These are phyloP conservation scores for Flaveria floridana DNA, from an alignment of 140 eudicot genomes.

Conservation along the genomic window DNA sequence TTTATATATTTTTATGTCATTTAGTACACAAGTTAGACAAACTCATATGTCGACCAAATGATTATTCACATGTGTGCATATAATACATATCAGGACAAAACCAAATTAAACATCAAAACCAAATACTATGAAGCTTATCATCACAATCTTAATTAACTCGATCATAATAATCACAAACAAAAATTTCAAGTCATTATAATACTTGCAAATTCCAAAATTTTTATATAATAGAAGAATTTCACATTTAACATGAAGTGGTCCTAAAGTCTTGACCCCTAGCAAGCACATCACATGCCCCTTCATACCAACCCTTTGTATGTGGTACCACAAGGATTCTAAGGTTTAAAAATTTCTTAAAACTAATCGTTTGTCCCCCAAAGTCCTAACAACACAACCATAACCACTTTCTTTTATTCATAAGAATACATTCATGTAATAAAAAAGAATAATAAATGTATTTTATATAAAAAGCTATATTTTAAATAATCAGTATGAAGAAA, in stretches of 20 bases:
- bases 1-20: background rate
- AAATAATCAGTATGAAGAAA: constrained; percentile 7
- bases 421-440: constrained; percentile 7
- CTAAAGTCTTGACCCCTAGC: constrained; percentile 30
- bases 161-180: background rate
- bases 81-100: background rate
- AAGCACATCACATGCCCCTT: constrained; percentile 62
- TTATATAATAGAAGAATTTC: background rate
- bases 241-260: constrained; percentile 37
- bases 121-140: background rate
- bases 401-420: constrained; percentile 42
- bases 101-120: background rate
- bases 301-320: constrained; percentile 38
- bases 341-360: constrained; percentile 38
- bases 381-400: constrained; percentile 59
- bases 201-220: background rate
- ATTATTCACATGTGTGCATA: background rate
- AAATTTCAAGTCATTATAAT: background rate
- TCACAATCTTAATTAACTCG: background rate
- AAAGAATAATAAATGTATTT: background rate
- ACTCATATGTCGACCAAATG: background rate
- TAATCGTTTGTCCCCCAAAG: constrained; percentile 66
- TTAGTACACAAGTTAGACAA: background rate
- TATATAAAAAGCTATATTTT: background rate
- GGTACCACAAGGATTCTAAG: constrained; percentile 34